These are phyloP conservation scores for Claviceps sp. DNA, from an alignment of 2,329 filamentous ascomycete species.

Conservation along the genomic window DNA sequence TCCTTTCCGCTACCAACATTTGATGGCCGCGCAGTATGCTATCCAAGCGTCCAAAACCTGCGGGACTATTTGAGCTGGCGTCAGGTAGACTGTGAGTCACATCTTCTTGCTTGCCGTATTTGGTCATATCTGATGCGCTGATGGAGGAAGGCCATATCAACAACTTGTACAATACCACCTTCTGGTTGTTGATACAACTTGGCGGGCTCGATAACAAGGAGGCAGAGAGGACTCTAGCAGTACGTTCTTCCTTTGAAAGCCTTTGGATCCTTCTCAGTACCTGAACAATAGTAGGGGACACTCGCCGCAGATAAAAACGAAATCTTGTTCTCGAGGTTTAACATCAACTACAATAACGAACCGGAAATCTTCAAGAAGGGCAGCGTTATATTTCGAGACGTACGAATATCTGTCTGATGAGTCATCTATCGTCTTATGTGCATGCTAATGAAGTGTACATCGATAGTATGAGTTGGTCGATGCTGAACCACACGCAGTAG, in stretches of 20 bases:
- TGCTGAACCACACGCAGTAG: conserved; percentile 32
- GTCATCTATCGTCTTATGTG: not conserved
- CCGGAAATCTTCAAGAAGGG: conserved; percentile 87
- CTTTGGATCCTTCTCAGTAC: not conserved
- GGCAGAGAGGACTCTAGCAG: conserved; percentile 69
- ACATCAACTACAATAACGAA: conserved; percentile 97
- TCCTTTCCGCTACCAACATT: conserved; percentile 73
- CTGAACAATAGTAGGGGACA: conserved; percentile 48
- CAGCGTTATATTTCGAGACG: conserved; percentile 76
- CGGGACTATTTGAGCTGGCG: conserved; percentile 95
- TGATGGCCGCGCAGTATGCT: conserved; percentile 81
- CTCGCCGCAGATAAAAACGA: conserved; percentile 86
- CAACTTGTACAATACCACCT: conserved; percentile 95
- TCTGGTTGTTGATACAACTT: conserved; percentile 75
- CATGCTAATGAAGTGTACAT: not conserved
- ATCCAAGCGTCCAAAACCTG: conserved; percentile 69
- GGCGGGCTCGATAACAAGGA: conserved; percentile 64
- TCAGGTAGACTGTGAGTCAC: conserved; percentile 73
- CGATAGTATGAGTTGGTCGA: conserved; percentile 60
- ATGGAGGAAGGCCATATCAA: conserved; percentile 72
- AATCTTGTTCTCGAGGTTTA: conserved; percentile 77
- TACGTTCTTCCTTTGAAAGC: conserved; percentile 16
- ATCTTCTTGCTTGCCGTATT: not conserved
- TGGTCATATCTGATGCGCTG: conserved; percentile 12
- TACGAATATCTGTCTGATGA: conserved; percentile 22